Base-by-base conservation (phyloP, 2,329 filamentous ascomycete species). In the Colletotrichum sp. region DNA sequence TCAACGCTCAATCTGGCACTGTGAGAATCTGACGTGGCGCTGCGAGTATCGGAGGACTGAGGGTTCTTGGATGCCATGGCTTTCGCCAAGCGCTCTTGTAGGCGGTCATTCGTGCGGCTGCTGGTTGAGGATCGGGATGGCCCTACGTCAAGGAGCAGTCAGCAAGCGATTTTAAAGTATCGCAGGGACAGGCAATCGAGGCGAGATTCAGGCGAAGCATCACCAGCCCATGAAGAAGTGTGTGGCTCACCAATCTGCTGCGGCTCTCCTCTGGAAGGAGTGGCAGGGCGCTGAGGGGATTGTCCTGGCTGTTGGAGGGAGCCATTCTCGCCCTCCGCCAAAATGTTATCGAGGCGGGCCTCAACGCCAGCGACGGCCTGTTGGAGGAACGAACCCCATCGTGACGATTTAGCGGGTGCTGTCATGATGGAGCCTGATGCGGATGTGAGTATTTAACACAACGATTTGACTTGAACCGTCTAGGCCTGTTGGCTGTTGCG, bases 351-450 rank as follows among this genome's bases (percentile, higher is more conserved):
- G 75, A 99, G 91, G 59, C 95, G 93, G 75, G 96, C 98, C 86
- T 99, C 97, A 74, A 99, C 94, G 76, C 96, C 96, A 71, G 96
- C 96, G 76, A 99, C 95, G 78, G 96, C 96, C 85, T 96, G 95
- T 78, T 96, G 94, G 76, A 98, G 90, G 82, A 98, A 94, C 36
- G 92, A 92, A 61, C 93, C 94, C 94, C 94, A 96, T 92, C 91
- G 90, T 67, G 91, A 90, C 77, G 90, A 87, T 79, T 91, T 90
- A 77, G 85, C 85, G 39, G 88, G 85, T 77, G 86, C 84, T 78
- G 88, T 85, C 89, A 91, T 91, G 81, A 79, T 77, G 74, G 43
- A 72, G 39, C 24, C 61, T 65, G 18, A 57, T 34, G 30, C 52
- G 34, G 15, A 34, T 66, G 63, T 65, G 8, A 28, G 21, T 26